These are phyloP conservation scores for Endocladia muricata DNA, from an alignment of 31 red algal species.

Conservation along the genomic window DNA sequence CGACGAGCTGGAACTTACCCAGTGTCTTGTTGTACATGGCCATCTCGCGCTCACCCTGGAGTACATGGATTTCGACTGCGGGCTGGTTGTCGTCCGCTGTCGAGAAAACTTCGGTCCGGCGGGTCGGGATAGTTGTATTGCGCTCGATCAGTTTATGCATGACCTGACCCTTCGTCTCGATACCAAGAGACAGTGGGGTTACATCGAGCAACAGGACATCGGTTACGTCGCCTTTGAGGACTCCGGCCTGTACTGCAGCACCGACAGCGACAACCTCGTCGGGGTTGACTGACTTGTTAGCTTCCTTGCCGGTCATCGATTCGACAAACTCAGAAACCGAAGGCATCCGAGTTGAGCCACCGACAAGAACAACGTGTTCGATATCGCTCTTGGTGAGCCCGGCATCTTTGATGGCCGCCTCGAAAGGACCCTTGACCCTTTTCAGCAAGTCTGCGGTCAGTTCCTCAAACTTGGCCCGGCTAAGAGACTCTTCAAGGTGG, in stretches of 20 bases:
- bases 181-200: constrained; percentile 64
- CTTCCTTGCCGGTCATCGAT: background rate
- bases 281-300: constrained; percentile 10
- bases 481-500: background rate
- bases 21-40: constrained; percentile 48
- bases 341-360: constrained; percentile 61
- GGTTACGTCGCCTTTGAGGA: constrained; percentile 31
- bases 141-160: constrained; percentile 53
- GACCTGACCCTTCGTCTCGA: constrained; percentile 59
- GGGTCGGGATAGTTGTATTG: constrained; percentile 59
- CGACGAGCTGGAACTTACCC: constrained; percentile 49
- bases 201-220: constrained; percentile 60
- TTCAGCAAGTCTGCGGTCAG: constrained; percentile 28
- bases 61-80: constrained; percentile 45
- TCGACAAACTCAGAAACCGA: constrained; percentile 14
- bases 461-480: constrained; percentile 24
- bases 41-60: constrained; percentile 56
- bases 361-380: constrained; percentile 58
- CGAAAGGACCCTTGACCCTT: constrained; percentile 18
- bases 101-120: constrained; percentile 39
- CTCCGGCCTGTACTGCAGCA: constrained; percentile 51
- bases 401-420: constrained; percentile 58
- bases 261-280: constrained; percentile 59
- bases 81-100: constrained; percentile 60
- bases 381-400: constrained; percentile 30